phyloP scores from a whole-genome alignment of 805 yeast species.

The Nakazawaea peltata region DNA sequence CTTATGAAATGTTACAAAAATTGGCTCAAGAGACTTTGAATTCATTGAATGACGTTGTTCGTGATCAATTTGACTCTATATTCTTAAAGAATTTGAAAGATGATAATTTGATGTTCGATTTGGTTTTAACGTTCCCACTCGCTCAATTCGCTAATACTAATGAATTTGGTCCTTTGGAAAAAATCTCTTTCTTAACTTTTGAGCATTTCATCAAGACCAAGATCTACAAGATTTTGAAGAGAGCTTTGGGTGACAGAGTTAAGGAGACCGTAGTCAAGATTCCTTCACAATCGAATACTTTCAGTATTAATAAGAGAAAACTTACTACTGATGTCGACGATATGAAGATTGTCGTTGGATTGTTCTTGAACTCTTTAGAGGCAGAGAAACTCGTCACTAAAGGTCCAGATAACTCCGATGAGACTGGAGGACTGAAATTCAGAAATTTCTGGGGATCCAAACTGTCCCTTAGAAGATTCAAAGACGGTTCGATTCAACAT shows the following conservation, averaged over 20 bases:
- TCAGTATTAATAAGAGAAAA: conserved; percentile 46
- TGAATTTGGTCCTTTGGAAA: conserved; percentile 61
- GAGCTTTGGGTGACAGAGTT: conserved; percentile 48
- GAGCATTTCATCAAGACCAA: conserved; percentile 60
- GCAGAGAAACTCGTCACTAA: conserved; percentile 77
- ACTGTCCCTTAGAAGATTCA: conserved; percentile 83
- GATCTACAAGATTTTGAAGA: conserved; percentile 46
- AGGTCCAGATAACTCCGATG: conserved; percentile 68
- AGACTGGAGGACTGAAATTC: conserved; percentile 54
- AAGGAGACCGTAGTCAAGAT: conserved; percentile 26
- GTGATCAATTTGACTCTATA: conserved; percentile 74
- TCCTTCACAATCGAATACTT: conserved; percentile 17
- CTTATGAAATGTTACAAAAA: conserved; percentile 52
- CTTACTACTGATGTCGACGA: conserved; percentile 25
- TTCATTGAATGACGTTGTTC: conserved; percentile 68
- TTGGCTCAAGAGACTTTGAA: conserved; percentile 63
- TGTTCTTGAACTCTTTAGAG: conserved; percentile 61
- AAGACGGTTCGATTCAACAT: conserved; percentile 85
- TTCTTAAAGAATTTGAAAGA: conserved; percentile 55
- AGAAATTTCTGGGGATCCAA: conserved; percentile 84
- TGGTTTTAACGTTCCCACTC: conserved; percentile 45
- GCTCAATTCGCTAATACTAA: conserved; percentile 30
- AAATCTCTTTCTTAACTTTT: conserved; percentile 60
- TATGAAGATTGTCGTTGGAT: conserved; percentile 42
- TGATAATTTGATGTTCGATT: conserved; percentile 58